Base-by-base conservation (phyloP, 106 monocot species). In the Dioscorea zingiberensis region DNA sequence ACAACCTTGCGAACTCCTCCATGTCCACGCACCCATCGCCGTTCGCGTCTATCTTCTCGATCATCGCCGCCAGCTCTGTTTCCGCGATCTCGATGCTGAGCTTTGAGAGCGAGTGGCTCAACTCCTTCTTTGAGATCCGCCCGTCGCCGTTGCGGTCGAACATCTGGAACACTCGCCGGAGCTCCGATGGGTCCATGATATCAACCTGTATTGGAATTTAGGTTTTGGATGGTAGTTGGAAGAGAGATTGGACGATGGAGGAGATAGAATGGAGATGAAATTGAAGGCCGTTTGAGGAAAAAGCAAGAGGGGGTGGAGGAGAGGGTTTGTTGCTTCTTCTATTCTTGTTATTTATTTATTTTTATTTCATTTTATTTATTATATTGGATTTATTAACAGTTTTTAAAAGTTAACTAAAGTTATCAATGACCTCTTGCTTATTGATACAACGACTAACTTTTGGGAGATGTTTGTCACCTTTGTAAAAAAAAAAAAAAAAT, bases 61-160 rank as follows among this genome's bases (percentile, higher is more conserved):
- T 81, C 80, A 81, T 81, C 26, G 67, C 38, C 13, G 21, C 63
- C 14, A 85, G 70, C 29, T 85, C 85, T 47, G 26, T 47, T 21
- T 77, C 85, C 3, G 80, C 54, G 30, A 85, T 71, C 77, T 61
- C 17, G 45, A 85, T 81, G 10, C 85, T 80, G 15, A 85, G 74
- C 54, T 85, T 85, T 45, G 60, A 48, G 27, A 85, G 80, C 24
- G 85, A 85, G 49, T 85, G 80, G 46, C 59, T 58, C 44, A 85
- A 74, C 71, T 85, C 85, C 66, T 60, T 77, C 53, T 59, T 58
- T 29, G 85, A 81, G 48, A 85, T 85, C 44, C 85, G 55, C 10
- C 85, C 85, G 74, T 85, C 80, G 21, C 80, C 77, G 68, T 81
- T 71, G 44, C 77, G 77, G 68, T 85, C 85, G 71, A 85, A 85